phyloP scores from a whole-genome alignment of 2,329 filamentous ascomycete species.

The Claviceps digitariae region DNA sequence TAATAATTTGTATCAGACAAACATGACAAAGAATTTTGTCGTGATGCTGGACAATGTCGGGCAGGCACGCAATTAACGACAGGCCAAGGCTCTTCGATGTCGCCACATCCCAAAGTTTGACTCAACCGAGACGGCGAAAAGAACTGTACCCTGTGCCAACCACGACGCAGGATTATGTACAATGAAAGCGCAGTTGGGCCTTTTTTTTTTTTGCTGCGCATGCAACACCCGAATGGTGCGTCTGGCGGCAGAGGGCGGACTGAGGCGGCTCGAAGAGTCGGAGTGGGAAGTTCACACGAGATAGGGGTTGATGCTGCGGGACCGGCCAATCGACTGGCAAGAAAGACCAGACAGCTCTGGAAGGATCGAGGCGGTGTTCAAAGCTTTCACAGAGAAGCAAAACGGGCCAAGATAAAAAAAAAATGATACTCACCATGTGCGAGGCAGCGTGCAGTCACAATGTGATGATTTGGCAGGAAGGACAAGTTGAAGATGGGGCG shows the following conservation, averaged over 20 bases:
- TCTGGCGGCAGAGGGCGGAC: not conserved
- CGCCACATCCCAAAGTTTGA: not conserved
- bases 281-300: not conserved
- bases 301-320: not conserved
- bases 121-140: not conserved
- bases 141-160: not conserved
- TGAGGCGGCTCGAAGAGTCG: not conserved
- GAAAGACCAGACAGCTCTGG: not conserved
- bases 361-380: not conserved
- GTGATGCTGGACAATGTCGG: too few relatives aligned
- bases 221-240: not conserved
- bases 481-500: not conserved
- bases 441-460: not conserved
- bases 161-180: not conserved
- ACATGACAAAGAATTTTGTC: not conserved
- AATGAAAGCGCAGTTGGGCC: not conserved
- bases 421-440: conserved; percentile 2
- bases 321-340: not conserved
- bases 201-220: not conserved
- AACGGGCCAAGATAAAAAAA: not conserved
- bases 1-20: not conserved
- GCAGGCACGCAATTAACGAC: not conserved
- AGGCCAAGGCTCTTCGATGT: not conserved
- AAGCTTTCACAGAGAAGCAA: not conserved
- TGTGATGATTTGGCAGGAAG: not conserved